Conservation (phyloP, 192 early-diverging fungal species). For the Anaeromyces robustus region DNA sequence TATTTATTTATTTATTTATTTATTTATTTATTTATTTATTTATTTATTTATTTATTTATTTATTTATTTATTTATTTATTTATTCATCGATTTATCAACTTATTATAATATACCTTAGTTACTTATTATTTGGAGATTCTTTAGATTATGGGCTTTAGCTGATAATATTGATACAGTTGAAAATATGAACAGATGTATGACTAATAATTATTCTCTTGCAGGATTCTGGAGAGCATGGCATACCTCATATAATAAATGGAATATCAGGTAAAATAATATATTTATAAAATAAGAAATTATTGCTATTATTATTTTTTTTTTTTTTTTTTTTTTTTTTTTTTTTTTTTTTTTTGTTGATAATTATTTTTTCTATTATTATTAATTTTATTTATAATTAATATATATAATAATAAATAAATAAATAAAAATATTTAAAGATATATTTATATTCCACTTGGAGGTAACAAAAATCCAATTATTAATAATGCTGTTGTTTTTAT, state of each 20-base stretch:
- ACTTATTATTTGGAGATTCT: conserved; percentile 93
- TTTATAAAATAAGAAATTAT: background rate
- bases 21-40: too few species aligned
- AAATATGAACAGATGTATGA: conserved; percentile 95
- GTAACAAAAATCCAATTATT: conserved; percentile 41
- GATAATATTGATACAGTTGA: conserved; percentile 80
- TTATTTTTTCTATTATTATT: too few species aligned
- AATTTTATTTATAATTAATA: too few species aligned
- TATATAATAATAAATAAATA: too few species aligned
- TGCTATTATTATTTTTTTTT: too few species aligned
- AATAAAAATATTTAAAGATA: too few species aligned
- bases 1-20: too few species aligned
- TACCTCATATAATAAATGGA: conserved; percentile 81
- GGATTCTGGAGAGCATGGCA: conserved; percentile 98
- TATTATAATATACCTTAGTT: conserved; percentile 33
- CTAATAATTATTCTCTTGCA: conserved; percentile 83
- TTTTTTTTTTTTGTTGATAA: too few species aligned
- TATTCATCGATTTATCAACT: too few species aligned
- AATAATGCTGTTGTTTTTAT: conserved; percentile 83
- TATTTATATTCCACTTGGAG: conserved; percentile 87
- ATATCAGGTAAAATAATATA: conserved; percentile 39
- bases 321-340: too few species aligned
- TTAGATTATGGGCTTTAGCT: conserved; percentile 85
- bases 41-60: too few species aligned
- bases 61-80: too few species aligned